Conservation (phyloP, 805 yeast species). For the Candida glaebosa region DNA sequence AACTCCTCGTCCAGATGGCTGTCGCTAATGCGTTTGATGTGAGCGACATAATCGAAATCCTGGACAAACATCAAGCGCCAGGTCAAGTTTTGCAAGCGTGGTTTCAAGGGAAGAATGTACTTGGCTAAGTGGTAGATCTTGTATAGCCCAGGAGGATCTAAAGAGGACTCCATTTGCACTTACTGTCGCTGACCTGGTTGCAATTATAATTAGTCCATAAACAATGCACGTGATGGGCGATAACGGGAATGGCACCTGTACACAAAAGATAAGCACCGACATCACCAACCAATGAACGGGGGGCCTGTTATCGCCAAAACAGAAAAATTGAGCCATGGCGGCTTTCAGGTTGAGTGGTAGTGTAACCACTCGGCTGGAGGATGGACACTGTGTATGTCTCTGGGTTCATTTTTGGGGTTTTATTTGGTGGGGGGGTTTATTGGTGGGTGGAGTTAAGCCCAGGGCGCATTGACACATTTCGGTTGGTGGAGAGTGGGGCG, state of each 20-base stretch:
- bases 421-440: too few species aligned
- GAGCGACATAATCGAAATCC: conserved; percentile 64
- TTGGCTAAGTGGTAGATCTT: conserved; percentile 76
- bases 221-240: not conserved
- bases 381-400: too few species aligned
- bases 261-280: not conserved
- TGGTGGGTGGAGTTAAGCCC: too few species aligned
- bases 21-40: conserved; percentile 54
- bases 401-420: too few species aligned
- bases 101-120: conserved; percentile 67
- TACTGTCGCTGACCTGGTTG: not conserved
- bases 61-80: conserved; percentile 79
- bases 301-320: not conserved
- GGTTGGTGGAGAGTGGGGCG: too few species aligned
- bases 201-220: not conserved
- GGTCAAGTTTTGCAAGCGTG: conserved; percentile 78
- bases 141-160: conserved; percentile 49
- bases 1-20: conserved; percentile 11
- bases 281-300: not conserved
- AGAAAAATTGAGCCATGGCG: too few species aligned
- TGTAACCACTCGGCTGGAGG: too few species aligned
- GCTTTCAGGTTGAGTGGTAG: too few species aligned
- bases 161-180: not conserved
- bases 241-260: not conserved
- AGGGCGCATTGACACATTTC: too few species aligned